Evolutionary conservation across 257 asterid genomes (phyloP), one percentile per base, ranked within the genome.

Genomic region (Solanum boliviense): DNA sequence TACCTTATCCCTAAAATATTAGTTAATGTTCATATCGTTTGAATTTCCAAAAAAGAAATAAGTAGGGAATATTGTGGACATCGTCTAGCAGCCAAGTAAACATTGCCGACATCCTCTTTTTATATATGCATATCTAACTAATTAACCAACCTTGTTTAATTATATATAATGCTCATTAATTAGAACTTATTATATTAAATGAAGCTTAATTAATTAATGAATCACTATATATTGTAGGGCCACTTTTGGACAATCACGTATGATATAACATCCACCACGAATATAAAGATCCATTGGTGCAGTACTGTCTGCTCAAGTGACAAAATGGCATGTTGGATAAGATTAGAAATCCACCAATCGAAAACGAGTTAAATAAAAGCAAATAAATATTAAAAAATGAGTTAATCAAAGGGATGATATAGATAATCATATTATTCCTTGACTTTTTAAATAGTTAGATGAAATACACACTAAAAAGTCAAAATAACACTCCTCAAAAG

Each of bases 281-380:
- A 18, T 56, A 18, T 56, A 56, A 56, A 56, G n/a, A 56, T 56
- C 25, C 25, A 58, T 20, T 56, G 65, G 65, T 52, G 62, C 23
- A 52, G 10, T 56, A 56, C 65, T 56, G 65, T 56, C 25, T 58
- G 67, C 67, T 25, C 67, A 58, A 58, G n/a, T 58, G 67, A 58
- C 65, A 56, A 56, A 56, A 56, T 56, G 65, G 67, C 25, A 58
- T 1, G 67, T 58, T 58, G 25, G 12, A 20, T 58, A 7, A 3
- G 11, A 18, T 56, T 0, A 39, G n/a, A 18, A 6, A 56, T 20
- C 8, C 0, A 56, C 25, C 2, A 0, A 56, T 58, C 11, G 25
- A 58, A 58, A 58, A 58, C 2, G 12, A 58, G 67, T 58, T 58
- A 58, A 20, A 58, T 58, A 20, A 58, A 58, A 41, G 15, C 15